Conservation (phyloP, 352 stramenopile species). For the Phytopythium boreale region DNA sequence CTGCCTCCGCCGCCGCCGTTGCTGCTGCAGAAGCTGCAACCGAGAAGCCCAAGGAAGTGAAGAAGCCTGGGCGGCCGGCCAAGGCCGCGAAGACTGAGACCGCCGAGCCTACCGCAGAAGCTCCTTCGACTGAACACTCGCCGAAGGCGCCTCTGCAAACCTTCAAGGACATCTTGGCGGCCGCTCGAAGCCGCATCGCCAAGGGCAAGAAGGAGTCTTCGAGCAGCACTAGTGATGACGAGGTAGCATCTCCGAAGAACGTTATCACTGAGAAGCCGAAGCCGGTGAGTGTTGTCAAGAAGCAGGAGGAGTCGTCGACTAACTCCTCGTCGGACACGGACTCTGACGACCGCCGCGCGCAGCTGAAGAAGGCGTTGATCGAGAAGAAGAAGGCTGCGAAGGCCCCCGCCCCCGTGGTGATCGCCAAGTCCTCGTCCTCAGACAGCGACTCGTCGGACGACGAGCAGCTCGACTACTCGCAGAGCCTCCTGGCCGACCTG, state of each 20-base stretch:
- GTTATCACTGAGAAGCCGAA: conserved; percentile 31
- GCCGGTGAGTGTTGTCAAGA: not conserved
- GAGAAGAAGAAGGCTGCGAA: conserved; percentile 9
- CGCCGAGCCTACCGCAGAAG: not conserved
- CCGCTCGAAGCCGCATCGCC: conserved; percentile 12
- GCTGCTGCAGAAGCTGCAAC: conserved; percentile 7
- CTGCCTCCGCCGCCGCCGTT: conserved; percentile 10
- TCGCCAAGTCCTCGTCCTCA: conserved; percentile 17
- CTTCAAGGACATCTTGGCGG: conserved; percentile 47
- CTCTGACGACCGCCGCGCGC: conserved; percentile 10
- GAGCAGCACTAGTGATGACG: not conserved
- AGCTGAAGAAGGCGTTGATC: conserved; percentile 1
- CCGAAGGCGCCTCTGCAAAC: conserved; percentile 16
- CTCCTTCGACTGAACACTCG: not conserved
- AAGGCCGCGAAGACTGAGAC: not conserved
- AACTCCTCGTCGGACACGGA: conserved; percentile 7
- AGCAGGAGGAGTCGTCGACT: not conserved
- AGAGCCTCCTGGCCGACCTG: conserved; percentile 71
- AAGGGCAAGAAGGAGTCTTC: not conserved
- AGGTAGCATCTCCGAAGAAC: conserved; percentile 9
- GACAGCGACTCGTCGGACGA: conserved; percentile 51
- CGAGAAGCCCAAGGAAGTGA: not conserved
- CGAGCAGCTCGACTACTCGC: conserved; percentile 69
- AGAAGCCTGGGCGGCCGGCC: not conserved
- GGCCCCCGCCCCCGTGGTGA: conserved; percentile 17